Conservation (phyloP, 163 green algal species). For the Chloroidium sp. region DNA sequence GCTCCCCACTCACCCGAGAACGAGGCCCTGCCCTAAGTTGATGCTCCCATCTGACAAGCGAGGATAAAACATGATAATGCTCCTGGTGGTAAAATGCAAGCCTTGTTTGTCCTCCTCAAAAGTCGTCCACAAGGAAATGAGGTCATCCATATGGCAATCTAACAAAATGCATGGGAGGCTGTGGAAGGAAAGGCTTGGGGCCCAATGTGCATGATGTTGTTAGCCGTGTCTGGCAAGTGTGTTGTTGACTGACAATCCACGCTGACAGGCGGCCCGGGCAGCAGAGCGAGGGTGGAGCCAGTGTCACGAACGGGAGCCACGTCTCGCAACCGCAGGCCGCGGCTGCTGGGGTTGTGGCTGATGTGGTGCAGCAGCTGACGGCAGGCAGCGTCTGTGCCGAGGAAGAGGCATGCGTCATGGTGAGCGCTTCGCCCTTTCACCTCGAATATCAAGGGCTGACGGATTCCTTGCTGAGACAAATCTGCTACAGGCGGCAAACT, state of each 20-base stretch:
- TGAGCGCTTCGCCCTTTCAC: not conserved
- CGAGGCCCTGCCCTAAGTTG: too few species aligned
- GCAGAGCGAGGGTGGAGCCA: not conserved
- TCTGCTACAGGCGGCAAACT: not conserved
- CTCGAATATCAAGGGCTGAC: not conserved
- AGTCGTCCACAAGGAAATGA: too few species aligned
- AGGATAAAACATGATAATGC: too few species aligned
- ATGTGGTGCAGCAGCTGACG: not conserved
- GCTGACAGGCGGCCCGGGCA: not conserved
- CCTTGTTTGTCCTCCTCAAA: too few species aligned
- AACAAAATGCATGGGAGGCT: not conserved
- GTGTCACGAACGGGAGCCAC: not conserved
- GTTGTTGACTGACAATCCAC: not conserved
- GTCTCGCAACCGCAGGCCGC: not conserved
- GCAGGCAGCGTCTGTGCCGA: not conserved
- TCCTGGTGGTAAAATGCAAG: too few species aligned
- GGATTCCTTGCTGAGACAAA: not conserved
- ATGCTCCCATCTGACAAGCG: too few species aligned
- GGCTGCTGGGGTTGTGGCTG: too few species aligned
- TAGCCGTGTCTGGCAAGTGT: too few species aligned
- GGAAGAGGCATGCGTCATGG: not conserved
- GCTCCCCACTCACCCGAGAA: too few species aligned
- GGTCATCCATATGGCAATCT: not conserved
- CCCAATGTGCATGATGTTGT: too few species aligned
- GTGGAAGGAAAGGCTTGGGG: not conserved